These are phyloP conservation scores for Cladophialophora yegresii DNA, from an alignment of 2,329 filamentous ascomycete species.

Conservation along the genomic window DNA sequence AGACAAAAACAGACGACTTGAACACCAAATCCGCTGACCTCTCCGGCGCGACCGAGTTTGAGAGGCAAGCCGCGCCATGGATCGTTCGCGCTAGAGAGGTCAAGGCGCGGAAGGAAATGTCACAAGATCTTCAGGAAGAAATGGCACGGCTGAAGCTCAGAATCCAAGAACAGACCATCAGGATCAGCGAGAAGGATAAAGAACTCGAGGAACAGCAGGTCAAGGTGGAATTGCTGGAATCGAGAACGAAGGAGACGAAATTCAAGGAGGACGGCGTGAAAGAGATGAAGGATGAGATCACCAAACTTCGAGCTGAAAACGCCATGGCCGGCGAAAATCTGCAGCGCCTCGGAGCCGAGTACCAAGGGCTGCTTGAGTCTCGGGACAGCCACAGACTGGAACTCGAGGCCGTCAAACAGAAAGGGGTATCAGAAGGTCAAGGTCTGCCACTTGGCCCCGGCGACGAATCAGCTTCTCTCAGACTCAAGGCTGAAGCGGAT, in stretches of 20 bases:
- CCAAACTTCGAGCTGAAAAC: slow-evolving; percentile 43
- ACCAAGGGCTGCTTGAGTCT: slow-evolving; percentile 44
- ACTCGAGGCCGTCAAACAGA: slow-evolving; percentile 48
- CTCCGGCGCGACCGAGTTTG: slow-evolving; percentile 75
- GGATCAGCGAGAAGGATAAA: slow-evolving; percentile 73
- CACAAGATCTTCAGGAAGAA: slow-evolving; percentile 82
- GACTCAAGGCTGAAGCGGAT: slow-evolving; percentile 38
- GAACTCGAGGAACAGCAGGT: slow-evolving; percentile 69
- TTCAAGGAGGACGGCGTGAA: slow-evolving; percentile 65
- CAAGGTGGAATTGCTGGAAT: slow-evolving; percentile 86
- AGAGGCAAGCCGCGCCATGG: slow-evolving; percentile 74
- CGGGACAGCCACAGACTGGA: slow-evolving; percentile 47
- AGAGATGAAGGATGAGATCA: slow-evolving; percentile 48
- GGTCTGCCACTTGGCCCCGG: slow-evolving; percentile 41
- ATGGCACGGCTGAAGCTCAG: slow-evolving; percentile 77
- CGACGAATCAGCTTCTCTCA: slow-evolving; percentile 45
- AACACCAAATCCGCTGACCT: slow-evolving; percentile 69
- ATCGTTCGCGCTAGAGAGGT: slow-evolving; percentile 77
- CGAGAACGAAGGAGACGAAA: slow-evolving; percentile 78
- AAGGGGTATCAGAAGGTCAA: slow-evolving; percentile 44
- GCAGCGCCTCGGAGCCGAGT: slow-evolving; percentile 44
- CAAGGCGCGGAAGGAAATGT: slow-evolving; percentile 75
- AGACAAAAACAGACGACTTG: slow-evolving; percentile 58
- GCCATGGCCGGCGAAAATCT: slow-evolving; percentile 40
- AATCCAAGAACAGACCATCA: slow-evolving; percentile 72